Conservation (phyloP, 2,329 filamentous ascomycete genomes). For the Penicillium sp. region DNA sequence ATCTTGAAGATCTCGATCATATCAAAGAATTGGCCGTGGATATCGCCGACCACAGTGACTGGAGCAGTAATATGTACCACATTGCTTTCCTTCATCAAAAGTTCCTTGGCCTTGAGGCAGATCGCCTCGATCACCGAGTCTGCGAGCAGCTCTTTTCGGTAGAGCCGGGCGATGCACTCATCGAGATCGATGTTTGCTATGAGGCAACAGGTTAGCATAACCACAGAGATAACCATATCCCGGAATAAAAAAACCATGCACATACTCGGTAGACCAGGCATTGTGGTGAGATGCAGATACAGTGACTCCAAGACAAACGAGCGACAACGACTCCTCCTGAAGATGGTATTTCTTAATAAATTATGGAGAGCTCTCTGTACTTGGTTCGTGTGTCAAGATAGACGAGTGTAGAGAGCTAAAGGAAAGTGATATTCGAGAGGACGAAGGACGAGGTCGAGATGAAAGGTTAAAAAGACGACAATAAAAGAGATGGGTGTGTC, state of each 20-base stretch:
- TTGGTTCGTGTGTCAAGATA: background rate
- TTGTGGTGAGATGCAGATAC: slow-evolving; percentile 23
- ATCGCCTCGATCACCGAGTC: slow-evolving; percentile 98
- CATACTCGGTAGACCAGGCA: slow-evolving; percentile 49
- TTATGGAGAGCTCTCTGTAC: background rate
- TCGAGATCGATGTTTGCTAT: slow-evolving; percentile 94
- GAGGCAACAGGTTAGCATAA: slow-evolving; percentile 13
- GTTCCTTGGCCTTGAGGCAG: slow-evolving; percentile 98
- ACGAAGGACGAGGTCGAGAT: background rate
- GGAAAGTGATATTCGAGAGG: background rate
- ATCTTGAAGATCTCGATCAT: slow-evolving; percentile 99
- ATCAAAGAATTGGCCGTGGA: slow-evolving; percentile 98
- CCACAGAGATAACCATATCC: background rate
- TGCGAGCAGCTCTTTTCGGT: slow-evolving; percentile 94
- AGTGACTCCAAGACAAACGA: background rate
- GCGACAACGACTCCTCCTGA: background rate
- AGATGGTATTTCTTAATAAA: background rate
- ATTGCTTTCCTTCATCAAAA: slow-evolving; percentile 99
- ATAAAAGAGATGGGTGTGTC: background rate
- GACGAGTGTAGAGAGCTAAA: background rate
- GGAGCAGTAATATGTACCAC: slow-evolving; percentile 95
- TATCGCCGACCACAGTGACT: slow-evolving; percentile 96
- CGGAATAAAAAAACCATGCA: slow-evolving; percentile 2
- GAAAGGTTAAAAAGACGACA: background rate
- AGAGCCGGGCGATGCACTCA: slow-evolving; percentile 95